Conservation (phyloP, 2,329 filamentous ascomycete species). For the Aspergillus vadensis region DNA sequence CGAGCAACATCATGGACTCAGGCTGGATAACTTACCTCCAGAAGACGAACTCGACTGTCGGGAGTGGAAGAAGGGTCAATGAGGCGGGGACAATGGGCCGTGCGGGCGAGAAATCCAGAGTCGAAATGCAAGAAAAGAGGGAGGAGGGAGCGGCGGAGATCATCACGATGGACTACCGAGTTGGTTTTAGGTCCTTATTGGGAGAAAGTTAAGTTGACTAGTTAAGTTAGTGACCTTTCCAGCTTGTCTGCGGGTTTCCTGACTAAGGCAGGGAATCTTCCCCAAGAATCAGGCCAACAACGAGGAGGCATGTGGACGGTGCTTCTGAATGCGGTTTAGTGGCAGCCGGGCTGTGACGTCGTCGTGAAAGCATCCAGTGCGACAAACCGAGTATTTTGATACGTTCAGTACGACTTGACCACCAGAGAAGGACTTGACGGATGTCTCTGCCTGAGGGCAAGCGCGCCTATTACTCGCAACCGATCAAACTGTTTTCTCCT, state of each 20-base stretch:
- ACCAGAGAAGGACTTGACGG: too few relatives aligned
- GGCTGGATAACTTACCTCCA: constrained; percentile 5
- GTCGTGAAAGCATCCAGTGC: constrained; percentile 25
- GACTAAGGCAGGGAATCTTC: background rate
- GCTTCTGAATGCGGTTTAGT: constrained; percentile 23
- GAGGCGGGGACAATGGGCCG: constrained; percentile 1
- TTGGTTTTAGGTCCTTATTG: constrained; percentile 3
- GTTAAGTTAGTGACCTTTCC: background rate
- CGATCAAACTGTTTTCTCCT: background rate
- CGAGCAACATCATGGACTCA: background rate
- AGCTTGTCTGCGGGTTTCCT: background rate
- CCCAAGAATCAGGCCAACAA: constrained; percentile 8
- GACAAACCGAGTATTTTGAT: background rate
- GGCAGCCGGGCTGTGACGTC: constrained; percentile 30
- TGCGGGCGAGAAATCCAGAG: constrained; percentile 1
- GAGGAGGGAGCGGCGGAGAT: constrained; percentile 1
- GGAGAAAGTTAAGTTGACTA: background rate
- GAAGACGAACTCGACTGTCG: background rate
- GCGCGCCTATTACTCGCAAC: background rate
- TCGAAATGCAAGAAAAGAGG: constrained; percentile 3
- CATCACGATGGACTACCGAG: background rate
- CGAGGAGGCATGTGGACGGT: background rate
- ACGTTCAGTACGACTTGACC: too few relatives aligned
- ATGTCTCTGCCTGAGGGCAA: background rate
- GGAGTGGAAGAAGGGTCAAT: constrained; percentile 1